Evolutionary conservation across 805 yeast species (phyloP).

Genomic region (Metschnikowia corniflorae): DNA sequence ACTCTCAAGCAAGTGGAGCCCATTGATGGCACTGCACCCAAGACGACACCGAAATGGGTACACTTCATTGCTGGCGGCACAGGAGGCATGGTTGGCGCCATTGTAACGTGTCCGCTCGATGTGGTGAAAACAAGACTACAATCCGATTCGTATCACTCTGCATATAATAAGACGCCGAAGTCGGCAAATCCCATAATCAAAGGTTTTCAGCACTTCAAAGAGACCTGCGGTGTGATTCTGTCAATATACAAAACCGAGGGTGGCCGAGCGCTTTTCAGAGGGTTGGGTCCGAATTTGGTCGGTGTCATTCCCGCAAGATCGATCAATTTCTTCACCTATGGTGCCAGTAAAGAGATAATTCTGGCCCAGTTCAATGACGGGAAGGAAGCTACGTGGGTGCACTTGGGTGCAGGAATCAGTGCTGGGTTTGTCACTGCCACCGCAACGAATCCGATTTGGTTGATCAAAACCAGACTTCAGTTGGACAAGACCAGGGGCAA

Average conservation of each 20-base stretch:
- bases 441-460: constrained; percentile 97
- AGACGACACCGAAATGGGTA: constrained; percentile 46
- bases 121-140: constrained; percentile 94
- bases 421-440: constrained; percentile 96
- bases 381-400: constrained; percentile 79
- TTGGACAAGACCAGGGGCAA: constrained; percentile 70
- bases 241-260: constrained; percentile 78
- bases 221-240: constrained; percentile 70
- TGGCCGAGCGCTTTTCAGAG: constrained; percentile 80
- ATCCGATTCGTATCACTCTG: constrained; percentile 70
- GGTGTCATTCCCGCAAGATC: constrained; percentile 98
- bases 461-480: constrained; percentile 90
- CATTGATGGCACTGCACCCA: constrained; percentile 15
- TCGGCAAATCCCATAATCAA: constrained; percentile 37
- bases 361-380: constrained; percentile 65
- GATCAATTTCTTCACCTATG: constrained; percentile 93
- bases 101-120: constrained; percentile 91
- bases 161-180: constrained; percentile 48
- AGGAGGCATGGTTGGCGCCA: constrained; percentile 98
- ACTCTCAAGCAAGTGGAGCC: constrained; percentile 41
- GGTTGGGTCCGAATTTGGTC: constrained; percentile 92
- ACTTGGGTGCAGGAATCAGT: constrained; percentile 76
- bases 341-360: constrained; percentile 82
- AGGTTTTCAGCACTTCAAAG: constrained; percentile 69
- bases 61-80: constrained; percentile 89